These are phyloP conservation scores for Fusarium stilboides DNA, from an alignment of 2,329 filamentous ascomycete genomes.

Conservation along the genomic window DNA sequence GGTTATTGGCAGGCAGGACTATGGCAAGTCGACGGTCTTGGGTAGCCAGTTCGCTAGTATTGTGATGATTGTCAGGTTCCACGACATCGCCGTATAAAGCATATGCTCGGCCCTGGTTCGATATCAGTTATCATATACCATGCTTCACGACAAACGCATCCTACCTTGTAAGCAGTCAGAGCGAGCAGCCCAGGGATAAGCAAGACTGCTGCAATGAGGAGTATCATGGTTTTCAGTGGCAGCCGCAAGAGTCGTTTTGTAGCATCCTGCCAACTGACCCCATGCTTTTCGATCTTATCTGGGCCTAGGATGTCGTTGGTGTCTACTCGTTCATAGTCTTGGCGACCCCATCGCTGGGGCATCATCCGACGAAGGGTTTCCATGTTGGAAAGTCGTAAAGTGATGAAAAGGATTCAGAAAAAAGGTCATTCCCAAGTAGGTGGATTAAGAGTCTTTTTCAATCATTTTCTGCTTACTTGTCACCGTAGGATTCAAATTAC, in stretches of 20 bases:
- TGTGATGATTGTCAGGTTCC: background rate
- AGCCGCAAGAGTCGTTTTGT: background rate
- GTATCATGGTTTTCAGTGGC: rapidly evolving
- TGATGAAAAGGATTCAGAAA: background rate
- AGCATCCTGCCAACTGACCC: rapidly evolving
- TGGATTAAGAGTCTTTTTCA: too few species aligned
- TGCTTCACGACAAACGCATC: background rate
- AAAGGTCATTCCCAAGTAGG: too few species aligned
- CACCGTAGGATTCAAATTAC: background rate
- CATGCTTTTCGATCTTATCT: background rate
- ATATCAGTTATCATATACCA: background rate
- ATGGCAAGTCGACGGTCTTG: constrained; percentile 34
- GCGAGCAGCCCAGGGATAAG: background rate
- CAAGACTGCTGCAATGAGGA: background rate
- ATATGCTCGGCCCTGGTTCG: background rate
- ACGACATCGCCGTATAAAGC: background rate
- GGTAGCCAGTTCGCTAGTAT: background rate
- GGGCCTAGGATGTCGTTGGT: background rate
- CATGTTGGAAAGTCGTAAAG: background rate
- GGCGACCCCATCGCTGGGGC: background rate
- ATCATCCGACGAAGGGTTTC: background rate
- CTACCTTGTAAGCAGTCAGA: background rate
- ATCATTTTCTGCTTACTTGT: rapidly evolving
- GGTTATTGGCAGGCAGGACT: constrained; percentile 41
- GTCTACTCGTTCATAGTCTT: background rate